Conservation (phyloP, 2,329 filamentous ascomycete genomes). For the Geoglossum cookeanum region DNA sequence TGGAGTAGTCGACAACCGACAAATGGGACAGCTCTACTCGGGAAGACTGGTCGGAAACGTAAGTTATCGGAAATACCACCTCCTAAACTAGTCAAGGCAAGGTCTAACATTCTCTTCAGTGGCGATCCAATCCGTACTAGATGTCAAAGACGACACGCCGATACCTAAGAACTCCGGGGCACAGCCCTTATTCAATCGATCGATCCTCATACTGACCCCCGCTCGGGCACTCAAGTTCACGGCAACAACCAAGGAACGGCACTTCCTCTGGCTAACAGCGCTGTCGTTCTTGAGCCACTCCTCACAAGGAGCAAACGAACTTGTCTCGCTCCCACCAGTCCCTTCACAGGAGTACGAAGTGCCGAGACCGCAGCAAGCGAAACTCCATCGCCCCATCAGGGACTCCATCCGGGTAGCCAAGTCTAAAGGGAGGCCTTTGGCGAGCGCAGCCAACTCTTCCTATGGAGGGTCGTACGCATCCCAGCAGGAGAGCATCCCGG, state of each 20-base stretch:
- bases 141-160: conserved; percentile 87
- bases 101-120: conserved; percentile 32
- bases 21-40: conserved; percentile 69
- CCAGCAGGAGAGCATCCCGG: conserved; percentile 19
- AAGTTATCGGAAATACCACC: conserved; percentile 26
- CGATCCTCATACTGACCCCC: conserved; percentile 85
- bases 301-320: conserved; percentile 58
- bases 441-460: conserved; percentile 19
- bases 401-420: conserved; percentile 86
- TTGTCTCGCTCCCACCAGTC: conserved; percentile 37
- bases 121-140: conserved; percentile 83
- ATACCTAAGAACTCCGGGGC: conserved; percentile 47
- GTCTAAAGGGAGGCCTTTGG: conserved; percentile 33
- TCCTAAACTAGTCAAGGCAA: not conserved
- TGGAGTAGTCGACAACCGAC: conserved; percentile 97
- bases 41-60: conserved; percentile 89
- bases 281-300: conserved; percentile 90
- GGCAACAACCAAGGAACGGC: conserved; percentile 59
- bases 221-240: conserved; percentile 93
- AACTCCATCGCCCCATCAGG: conserved; percentile 43
- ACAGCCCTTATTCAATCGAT: conserved; percentile 60
- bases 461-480: conserved; percentile 8
- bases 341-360: conserved; percentile 31
- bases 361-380: conserved; percentile 26
- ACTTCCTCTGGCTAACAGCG: conserved; percentile 88